These are phyloP conservation scores for Knufia fluminis DNA, from an alignment of 2,329 filamentous ascomycete species.

Conservation along the genomic window DNA sequence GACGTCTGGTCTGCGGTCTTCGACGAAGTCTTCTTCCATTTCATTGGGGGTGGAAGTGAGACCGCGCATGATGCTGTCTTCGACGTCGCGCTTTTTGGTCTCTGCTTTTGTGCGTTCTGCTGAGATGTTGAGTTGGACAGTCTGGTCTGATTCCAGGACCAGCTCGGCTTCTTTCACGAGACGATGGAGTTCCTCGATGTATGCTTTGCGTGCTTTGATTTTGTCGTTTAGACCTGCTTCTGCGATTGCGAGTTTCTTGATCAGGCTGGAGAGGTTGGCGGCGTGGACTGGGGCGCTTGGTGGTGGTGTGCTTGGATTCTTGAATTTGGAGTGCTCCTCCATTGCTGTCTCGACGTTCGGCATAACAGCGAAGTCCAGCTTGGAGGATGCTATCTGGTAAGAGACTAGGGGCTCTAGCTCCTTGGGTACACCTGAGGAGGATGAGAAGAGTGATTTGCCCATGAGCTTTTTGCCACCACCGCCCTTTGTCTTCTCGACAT, in stretches of 20 bases:
- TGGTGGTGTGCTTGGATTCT: conserved; percentile 56
- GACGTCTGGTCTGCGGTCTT: conserved; percentile 18
- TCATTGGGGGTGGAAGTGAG: conserved; percentile 39
- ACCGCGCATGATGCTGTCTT: conserved; percentile 81
- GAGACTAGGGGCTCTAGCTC: conserved; percentile 70
- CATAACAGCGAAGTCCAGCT: conserved; percentile 60
- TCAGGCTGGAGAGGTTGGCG: conserved; percentile 75
- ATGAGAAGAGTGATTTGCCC: conserved; percentile 63
- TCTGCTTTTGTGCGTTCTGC: conserved; percentile 66
- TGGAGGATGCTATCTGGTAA: conserved; percentile 63
- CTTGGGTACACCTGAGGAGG: conserved; percentile 52
- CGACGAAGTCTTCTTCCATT: conserved; percentile 31
- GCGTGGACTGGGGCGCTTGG: conserved; percentile 86
- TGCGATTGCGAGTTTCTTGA: conserved; percentile 79
- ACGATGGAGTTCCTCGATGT: conserved; percentile 74
- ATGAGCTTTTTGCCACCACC: conserved; percentile 41
- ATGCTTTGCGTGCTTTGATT: conserved; percentile 69
- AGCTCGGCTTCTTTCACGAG: conserved; percentile 66
- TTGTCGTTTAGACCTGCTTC: conserved; percentile 83
- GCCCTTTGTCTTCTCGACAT: conserved; percentile 48
- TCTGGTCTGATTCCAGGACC: conserved; percentile 54
- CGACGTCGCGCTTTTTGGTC: conserved; percentile 75
- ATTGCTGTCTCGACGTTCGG: conserved; percentile 61
- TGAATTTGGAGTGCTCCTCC: conserved; percentile 75
- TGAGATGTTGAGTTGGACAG: too few species aligned